Conservation (phyloP, 371 early-diverging fungal genomes). For the Syncephalastrum sp. region DNA sequence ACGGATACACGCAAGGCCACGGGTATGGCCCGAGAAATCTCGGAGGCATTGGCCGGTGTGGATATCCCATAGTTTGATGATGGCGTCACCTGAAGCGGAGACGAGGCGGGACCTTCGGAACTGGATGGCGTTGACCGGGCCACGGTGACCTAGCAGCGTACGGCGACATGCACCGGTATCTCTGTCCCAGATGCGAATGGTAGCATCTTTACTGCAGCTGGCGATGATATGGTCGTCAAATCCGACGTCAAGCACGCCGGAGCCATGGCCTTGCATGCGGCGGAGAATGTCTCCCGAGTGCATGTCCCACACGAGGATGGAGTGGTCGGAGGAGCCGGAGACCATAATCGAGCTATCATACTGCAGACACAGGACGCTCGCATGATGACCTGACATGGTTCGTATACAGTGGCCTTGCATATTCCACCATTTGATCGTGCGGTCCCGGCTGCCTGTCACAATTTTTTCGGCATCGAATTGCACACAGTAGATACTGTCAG, state of each 20-base stretch:
- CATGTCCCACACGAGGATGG: constrained; percentile 88
- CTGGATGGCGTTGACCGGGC: constrained; percentile 89
- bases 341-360: constrained; percentile 79
- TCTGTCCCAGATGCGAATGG: constrained; percentile 84
- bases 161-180: constrained; percentile 54
- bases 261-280: constrained; percentile 60
- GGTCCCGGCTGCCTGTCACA: constrained; percentile 93
- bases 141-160: constrained; percentile 78
- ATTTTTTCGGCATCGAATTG: constrained; percentile 84
- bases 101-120: constrained; percentile 65
- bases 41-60: constrained; percentile 64
- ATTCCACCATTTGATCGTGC: constrained; percentile 74
- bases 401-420: constrained; percentile 62
- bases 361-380: constrained; percentile 89
- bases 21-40: constrained; percentile 71
- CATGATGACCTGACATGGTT: constrained; percentile 82
- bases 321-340: constrained; percentile 90
- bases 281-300: constrained; percentile 27
- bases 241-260: constrained; percentile 78
- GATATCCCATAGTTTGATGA: constrained; percentile 87
- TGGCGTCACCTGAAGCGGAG: constrained; percentile 85
- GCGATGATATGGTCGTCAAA: constrained; percentile 77
- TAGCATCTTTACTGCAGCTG: constrained; percentile 91
- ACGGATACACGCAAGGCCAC: constrained; percentile 93
- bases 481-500: constrained; percentile 93